Evolutionary conservation across 768 basidiomycete species (phyloP).

Genomic region (Suillus discolor): DNA sequence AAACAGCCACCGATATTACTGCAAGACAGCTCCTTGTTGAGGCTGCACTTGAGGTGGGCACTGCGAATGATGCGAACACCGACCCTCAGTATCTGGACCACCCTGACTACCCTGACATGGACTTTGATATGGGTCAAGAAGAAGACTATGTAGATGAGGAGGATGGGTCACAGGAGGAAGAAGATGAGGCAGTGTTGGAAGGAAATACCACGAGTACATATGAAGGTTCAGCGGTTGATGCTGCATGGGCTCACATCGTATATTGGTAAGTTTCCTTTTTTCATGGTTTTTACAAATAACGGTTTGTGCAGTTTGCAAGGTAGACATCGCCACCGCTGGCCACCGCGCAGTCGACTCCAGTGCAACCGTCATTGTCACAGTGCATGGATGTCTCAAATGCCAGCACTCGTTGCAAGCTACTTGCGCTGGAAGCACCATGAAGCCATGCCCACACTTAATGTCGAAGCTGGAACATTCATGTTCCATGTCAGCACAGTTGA

Average conservation of each 20-base stretch:
- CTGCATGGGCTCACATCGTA: not conserved
- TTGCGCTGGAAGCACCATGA: not conserved
- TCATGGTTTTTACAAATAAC: not conserved
- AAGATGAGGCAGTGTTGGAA: not conserved
- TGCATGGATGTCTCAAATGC: not conserved
- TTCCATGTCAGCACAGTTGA: too few species aligned
- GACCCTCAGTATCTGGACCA: not conserved
- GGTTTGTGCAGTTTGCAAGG: not conserved
- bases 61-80: not conserved
- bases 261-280: not conserved
- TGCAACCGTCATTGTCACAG: not conserved
- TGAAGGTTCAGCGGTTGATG: not conserved
- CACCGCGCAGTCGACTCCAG: not conserved
- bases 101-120: not conserved
- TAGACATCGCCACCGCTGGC: not conserved
- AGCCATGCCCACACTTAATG: not conserved
- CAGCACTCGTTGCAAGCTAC: not conserved
- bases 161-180: not conserved
- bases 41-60: not conserved
- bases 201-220: not conserved
- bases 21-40: not conserved
- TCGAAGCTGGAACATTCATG: constrained; percentile 9
- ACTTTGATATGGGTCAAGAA: not conserved
- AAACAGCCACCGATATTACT: not conserved
- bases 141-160: not conserved